phyloP scores from a whole-genome alignment of 176 grass and related monocot genomes.

The Eremochloa ophiuroides region DNA sequence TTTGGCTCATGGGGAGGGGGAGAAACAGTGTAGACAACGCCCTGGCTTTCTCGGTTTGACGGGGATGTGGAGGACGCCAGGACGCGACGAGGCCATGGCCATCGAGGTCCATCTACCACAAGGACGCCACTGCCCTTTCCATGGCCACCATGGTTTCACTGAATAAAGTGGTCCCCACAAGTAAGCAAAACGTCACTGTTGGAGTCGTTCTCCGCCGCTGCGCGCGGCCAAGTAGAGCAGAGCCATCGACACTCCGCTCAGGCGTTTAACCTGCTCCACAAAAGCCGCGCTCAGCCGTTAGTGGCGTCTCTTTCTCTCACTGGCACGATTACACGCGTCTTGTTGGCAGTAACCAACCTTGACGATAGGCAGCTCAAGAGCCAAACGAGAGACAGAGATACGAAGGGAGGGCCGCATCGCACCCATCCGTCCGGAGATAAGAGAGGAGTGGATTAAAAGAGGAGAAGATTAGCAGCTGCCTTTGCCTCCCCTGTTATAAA shows the following conservation, averaged over 20 bases:
- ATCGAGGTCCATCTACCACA: too few relatives aligned
- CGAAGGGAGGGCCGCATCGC: not conserved
- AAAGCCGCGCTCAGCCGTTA: not conserved
- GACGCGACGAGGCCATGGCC: too few relatives aligned
- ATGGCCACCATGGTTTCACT: too few relatives aligned
- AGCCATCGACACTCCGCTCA: too few relatives aligned
- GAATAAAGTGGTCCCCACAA: too few relatives aligned
- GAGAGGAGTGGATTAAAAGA: not conserved
- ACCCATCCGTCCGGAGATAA: not conserved
- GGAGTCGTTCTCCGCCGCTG: too few relatives aligned
- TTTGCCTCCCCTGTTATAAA: slow-evolving; percentile 25
- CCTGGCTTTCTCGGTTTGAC: too few relatives aligned
- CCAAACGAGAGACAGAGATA: not conserved
- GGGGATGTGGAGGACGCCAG: too few relatives aligned
- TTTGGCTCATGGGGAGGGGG: not conserved
- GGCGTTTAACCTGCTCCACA: not conserved
- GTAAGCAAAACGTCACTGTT: too few relatives aligned
- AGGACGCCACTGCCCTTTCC: too few relatives aligned
- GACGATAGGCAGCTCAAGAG: not conserved
- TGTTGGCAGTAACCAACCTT: slow-evolving; percentile 27
- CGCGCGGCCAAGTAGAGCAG: too few relatives aligned
- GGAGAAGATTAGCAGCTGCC: slow-evolving; percentile 30
- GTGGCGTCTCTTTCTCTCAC: not conserved
- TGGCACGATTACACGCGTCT: not conserved
- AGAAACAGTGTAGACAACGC: too few relatives aligned